These are phyloP conservation scores for Colletotrichum neosansevieriae DNA, from an alignment of 2,329 filamentous ascomycete species.

Conservation along the genomic window DNA sequence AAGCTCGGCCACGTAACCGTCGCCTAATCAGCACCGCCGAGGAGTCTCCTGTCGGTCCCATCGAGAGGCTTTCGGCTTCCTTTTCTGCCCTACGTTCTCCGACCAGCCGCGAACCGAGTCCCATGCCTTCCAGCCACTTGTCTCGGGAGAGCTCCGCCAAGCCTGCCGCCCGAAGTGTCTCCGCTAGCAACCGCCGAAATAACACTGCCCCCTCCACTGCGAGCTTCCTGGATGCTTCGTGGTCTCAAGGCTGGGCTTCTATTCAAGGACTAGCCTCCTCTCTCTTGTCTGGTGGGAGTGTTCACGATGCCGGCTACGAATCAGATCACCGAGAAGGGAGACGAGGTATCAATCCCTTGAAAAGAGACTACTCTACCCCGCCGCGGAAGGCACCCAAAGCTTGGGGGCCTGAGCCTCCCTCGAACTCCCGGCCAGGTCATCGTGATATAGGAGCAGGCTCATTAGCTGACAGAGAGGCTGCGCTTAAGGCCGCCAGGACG, in stretches of 20 bases:
- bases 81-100: conserved; percentile 50
- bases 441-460: conserved; percentile 67
- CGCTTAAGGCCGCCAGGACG: conserved; percentile 66
- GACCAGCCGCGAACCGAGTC: conserved; percentile 60
- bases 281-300: conserved; percentile 51
- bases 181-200: conserved; percentile 17
- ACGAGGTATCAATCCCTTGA: conserved; percentile 28
- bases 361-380: conserved; percentile 35
- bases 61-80: conserved; percentile 40
- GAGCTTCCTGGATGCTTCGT: conserved; percentile 62
- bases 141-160: conserved; percentile 20
- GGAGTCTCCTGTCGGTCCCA: conserved; percentile 49
- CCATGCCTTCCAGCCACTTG: conserved; percentile 57
- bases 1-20: conserved; percentile 64
- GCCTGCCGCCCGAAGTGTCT: conserved; percentile 2
- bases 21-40: conserved; percentile 53
- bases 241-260: conserved; percentile 66
- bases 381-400: conserved; percentile 46
- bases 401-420: conserved; percentile 66
- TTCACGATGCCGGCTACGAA: conserved; percentile 42
- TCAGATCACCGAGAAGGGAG: conserved; percentile 35
- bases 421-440: conserved; percentile 52
- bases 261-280: conserved; percentile 67
- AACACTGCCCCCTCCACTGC: conserved; percentile 53
- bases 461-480: conserved; percentile 64